Conservation (phyloP, 768 basidiomycete genomes). For the Kwoniella dendrophila region DNA sequence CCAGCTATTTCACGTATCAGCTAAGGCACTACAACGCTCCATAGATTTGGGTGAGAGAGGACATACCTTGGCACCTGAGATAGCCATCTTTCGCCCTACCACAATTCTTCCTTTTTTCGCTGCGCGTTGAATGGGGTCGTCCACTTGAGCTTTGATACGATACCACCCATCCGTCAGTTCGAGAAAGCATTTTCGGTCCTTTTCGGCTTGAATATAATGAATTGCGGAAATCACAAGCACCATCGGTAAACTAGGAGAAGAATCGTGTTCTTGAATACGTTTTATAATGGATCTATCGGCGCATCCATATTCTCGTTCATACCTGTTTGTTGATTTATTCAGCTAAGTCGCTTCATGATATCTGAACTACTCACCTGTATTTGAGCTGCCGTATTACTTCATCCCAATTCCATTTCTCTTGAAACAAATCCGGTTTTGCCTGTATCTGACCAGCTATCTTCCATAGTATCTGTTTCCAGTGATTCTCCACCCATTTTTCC, state of each 20-base stretch:
- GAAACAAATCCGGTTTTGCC: constrained; percentile 67
- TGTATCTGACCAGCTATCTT: constrained; percentile 84
- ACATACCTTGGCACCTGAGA: constrained; percentile 77
- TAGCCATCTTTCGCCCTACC: constrained; percentile 79
- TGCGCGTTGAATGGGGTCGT: constrained; percentile 72
- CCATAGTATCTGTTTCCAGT: constrained; percentile 90
- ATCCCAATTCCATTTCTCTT: constrained; percentile 75
- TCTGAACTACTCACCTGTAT: constrained; percentile 67
- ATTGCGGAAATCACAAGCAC: constrained; percentile 81
- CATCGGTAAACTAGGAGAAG: constrained; percentile 75
- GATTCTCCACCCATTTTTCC: constrained; percentile 84
- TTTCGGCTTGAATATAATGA: constrained; percentile 37
- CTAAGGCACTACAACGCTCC: constrained; percentile 2
- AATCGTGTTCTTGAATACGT: constrained; percentile 79
- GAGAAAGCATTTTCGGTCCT: constrained; percentile 61
- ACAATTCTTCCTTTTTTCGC: constrained; percentile 67
- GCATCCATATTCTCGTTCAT: constrained; percentile 79
- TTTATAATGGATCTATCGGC: constrained; percentile 80
- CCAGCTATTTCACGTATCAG: constrained; percentile 61
- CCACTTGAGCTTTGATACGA: constrained; percentile 72
- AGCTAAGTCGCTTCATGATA: not conserved
- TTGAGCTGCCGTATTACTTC: constrained; percentile 80
- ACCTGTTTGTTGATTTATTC: constrained; percentile 60
- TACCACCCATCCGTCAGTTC: constrained; percentile 99
- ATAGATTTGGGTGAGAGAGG: not conserved